These are phyloP conservation scores for Candida anglica DNA, from an alignment of 805 yeast species.

Conservation along the genomic window DNA sequence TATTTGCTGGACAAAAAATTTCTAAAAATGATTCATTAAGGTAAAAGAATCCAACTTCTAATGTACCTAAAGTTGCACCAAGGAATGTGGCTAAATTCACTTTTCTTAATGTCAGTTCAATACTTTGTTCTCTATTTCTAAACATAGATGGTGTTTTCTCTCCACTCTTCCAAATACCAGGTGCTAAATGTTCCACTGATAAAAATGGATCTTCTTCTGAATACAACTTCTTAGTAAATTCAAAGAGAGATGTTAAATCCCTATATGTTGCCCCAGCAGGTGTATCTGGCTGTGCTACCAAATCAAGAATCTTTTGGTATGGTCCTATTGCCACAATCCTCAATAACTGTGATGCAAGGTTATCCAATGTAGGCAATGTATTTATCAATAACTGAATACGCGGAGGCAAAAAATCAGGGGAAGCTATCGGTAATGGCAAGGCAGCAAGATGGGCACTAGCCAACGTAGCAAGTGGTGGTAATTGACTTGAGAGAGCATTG, in stretches of 20 bases:
- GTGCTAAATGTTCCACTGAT: constrained; percentile 64
- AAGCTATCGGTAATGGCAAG: constrained; percentile 53
- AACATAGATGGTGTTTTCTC: constrained; percentile 53
- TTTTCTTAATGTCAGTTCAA: constrained; percentile 68
- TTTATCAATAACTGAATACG: constrained; percentile 63
- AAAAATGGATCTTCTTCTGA: constrained; percentile 70
- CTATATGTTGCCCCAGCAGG: constrained; percentile 66
- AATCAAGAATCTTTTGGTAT: constrained; percentile 67
- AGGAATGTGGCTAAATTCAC: constrained; percentile 85
- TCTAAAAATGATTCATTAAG: constrained; percentile 81
- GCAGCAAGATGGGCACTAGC: constrained; percentile 54
- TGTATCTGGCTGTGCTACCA: constrained; percentile 62
- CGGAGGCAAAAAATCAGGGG: constrained; percentile 53
- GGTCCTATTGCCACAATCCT: constrained; percentile 70
- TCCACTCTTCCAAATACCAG: constrained; percentile 68
- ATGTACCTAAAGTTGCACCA: constrained; percentile 79
- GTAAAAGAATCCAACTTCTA: constrained; percentile 83
- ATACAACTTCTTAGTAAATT: constrained; percentile 69
- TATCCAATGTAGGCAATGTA: constrained; percentile 74
- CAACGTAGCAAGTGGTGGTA: constrained; percentile 30
- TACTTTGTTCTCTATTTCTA: constrained; percentile 56
- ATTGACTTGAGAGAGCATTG: constrained; percentile 35
- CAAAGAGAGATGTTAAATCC: constrained; percentile 70
- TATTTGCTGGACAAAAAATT: constrained; percentile 78
- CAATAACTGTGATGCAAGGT: constrained; percentile 75